Percentiles rank a stretch among this genome's conserved stretches.
Conservation (phyloP, 2,329 filamentous ascomycete species). For the Aspergillus jensenii region DNA sequence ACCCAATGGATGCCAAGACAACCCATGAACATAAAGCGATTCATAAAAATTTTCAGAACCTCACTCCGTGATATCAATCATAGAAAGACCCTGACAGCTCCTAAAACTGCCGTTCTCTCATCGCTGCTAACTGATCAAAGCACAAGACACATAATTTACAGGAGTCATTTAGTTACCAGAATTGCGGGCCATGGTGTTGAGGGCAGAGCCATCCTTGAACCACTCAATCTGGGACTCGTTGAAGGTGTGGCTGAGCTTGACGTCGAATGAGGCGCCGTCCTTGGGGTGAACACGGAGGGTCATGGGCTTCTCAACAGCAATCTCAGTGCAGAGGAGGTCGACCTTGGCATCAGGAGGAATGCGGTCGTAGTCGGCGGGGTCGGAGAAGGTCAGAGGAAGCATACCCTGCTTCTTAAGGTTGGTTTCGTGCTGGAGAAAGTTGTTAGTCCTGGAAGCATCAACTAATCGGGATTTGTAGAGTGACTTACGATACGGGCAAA, state of each 20-base stretch:
- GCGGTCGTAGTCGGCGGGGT: slow-evolving; percentile 97
- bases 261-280: slow-evolving; percentile 75
- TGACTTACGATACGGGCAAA: slow-evolving; percentile 84
- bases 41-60: slow-evolving; percentile 36
- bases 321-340: slow-evolving; percentile 82
- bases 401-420: slow-evolving; percentile 99
- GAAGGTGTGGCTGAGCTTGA: slow-evolving; percentile 91
- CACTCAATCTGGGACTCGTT: slow-evolving; percentile 97
- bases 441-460: slow-evolving; percentile 15
- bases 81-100: slow-evolving; percentile 25
- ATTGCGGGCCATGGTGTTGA: slow-evolving; percentile 96
- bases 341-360: slow-evolving; percentile 91
- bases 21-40: slow-evolving; percentile 30
- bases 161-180: slow-evolving; percentile 27
- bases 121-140: slow-evolving; percentile 18
- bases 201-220: slow-evolving; percentile 96
- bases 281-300: slow-evolving; percentile 90
- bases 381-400: slow-evolving; percentile 93
- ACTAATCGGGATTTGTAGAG: background rate
- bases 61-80: slow-evolving; percentile 34
- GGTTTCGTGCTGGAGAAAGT: slow-evolving; percentile 75
- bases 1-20: slow-evolving; percentile 30
- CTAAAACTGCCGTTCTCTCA: slow-evolving; percentile 14
- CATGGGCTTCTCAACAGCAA: slow-evolving; percentile 89
- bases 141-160: slow-evolving; percentile 27